Percentiles rank a stretch among this genome's conserved stretches.
phyloP scores from a whole-genome alignment of 164 flowering plant genomes.

The Cinnamomum micranthum region DNA sequence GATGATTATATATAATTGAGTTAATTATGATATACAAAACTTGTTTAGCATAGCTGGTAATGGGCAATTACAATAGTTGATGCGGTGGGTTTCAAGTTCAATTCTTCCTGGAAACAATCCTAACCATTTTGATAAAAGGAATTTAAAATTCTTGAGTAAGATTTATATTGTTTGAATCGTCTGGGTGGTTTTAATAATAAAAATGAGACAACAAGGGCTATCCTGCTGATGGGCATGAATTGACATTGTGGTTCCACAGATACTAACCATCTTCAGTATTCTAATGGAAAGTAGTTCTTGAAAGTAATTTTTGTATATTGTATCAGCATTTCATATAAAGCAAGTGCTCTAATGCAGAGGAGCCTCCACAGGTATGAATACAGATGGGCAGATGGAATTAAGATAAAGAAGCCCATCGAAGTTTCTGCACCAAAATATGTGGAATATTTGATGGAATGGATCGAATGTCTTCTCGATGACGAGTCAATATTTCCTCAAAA shows the following conservation, averaged over 20 bases:
- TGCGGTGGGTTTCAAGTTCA: too few species aligned
- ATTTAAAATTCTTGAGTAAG: too few species aligned
- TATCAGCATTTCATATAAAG: background rate
- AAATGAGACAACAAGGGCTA: background rate
- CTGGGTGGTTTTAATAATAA: background rate
- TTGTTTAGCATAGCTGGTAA: too few species aligned
- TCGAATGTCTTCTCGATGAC: constrained; percentile 85
- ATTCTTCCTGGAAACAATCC: too few species aligned
- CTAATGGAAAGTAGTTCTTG: background rate
- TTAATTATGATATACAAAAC: too few species aligned
- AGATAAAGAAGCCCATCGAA: constrained; percentile 90
- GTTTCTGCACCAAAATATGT: constrained; percentile 98
- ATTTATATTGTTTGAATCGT: too few species aligned
- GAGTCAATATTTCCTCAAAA: constrained; percentile 94
- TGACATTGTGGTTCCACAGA: background rate
- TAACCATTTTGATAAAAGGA: too few species aligned
- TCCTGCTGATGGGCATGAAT: background rate
- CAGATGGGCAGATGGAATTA: constrained; percentile 97
- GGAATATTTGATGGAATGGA: constrained; percentile 98
- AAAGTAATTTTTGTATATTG: background rate
- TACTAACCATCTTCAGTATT: background rate
- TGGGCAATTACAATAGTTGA: too few species aligned
- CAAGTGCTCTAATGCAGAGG: constrained; percentile 9
- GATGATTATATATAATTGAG: too few species aligned
- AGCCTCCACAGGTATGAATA: constrained; percentile 72